A percentile compares a stretch with the other conserved stretches of the same genome.
phyloP scores from a whole-genome alignment of 23 red algal genomes.

The Gracilaria gracilis region DNA sequence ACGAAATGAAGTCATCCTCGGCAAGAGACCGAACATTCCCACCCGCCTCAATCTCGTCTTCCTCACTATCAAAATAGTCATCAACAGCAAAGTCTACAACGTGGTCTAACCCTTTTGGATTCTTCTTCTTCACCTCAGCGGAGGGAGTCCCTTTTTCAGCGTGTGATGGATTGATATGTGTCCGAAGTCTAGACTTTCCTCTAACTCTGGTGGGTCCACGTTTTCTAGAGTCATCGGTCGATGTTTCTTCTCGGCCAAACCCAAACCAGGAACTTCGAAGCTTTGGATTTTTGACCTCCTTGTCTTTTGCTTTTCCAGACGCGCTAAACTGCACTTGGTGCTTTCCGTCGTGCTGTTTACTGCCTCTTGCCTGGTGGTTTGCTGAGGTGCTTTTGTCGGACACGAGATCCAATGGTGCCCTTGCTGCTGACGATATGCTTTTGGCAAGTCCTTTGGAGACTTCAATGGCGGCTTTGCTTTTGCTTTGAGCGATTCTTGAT shows the following conservation, averaged over 20 bases:
- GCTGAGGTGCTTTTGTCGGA: not conserved
- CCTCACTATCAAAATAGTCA: conserved; percentile 39
- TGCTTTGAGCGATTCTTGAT: not conserved
- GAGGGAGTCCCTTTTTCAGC: not conserved
- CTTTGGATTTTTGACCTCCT: not conserved
- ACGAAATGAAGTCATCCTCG: conserved; percentile 56
- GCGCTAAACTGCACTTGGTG: not conserved
- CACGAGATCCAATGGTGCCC: not conserved
- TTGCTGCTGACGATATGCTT: conserved; percentile 9
- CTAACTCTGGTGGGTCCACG: not conserved
- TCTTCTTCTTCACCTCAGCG: not conserved
- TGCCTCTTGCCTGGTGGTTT: not conserved
- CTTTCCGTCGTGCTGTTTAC: not conserved
- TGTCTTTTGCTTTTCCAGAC: not conserved
- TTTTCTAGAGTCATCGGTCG: not conserved
- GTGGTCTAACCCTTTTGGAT: not conserved
- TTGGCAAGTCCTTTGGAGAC: not conserved
- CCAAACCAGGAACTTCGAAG: not conserved
- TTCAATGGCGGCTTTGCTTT: not conserved
- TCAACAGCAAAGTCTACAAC: conserved; percentile 41
- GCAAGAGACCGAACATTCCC: conserved; percentile 47
- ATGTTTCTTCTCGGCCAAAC: not conserved
- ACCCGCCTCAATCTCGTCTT: conserved; percentile 47
- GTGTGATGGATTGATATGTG: not conserved
- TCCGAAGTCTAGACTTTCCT: not conserved